A percentile compares a stretch with the other conserved stretches of the same genome.
Conservation (phyloP, 306 rosid species). For the Vicia faba region DNA sequence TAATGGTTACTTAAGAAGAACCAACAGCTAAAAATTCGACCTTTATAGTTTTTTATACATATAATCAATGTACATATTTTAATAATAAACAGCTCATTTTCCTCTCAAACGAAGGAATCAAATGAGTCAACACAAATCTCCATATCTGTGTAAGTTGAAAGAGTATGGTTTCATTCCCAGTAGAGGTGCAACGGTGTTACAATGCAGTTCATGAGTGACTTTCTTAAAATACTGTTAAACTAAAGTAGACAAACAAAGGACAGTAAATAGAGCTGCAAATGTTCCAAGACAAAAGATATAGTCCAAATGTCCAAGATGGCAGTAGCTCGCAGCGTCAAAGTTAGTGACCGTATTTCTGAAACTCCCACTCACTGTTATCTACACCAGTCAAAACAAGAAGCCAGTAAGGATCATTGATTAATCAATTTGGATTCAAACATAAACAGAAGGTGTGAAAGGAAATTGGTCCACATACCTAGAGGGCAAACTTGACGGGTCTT, state of each 20-base stretch:
- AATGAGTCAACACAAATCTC: background rate
- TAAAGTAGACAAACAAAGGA: conserved; percentile 18
- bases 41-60: background rate
- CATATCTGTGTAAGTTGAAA: conserved; percentile 1
- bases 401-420: background rate
- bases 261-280: conserved; percentile 3
- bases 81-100: background rate
- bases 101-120: background rate
- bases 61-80: background rate
- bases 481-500: conserved; percentile 97
- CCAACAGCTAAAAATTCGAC: background rate
- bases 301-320: conserved; percentile 21
- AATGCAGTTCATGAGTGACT: conserved; percentile 6
- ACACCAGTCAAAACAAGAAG: conserved; percentile 33
- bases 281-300: background rate
- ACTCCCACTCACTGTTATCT: conserved; percentile 97
- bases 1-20: background rate
- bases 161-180: background rate
- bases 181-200: background rate
- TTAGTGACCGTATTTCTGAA: conserved; percentile 94
- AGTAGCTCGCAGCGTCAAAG: conserved; percentile 13
- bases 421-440: conserved; percentile 21
- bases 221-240: background rate
- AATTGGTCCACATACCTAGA: conserved; percentile 50
- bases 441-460: conserved; percentile 21